phyloP scores from a whole-genome alignment of 257 asterid genomes.

The Ballota nigra region DNA sequence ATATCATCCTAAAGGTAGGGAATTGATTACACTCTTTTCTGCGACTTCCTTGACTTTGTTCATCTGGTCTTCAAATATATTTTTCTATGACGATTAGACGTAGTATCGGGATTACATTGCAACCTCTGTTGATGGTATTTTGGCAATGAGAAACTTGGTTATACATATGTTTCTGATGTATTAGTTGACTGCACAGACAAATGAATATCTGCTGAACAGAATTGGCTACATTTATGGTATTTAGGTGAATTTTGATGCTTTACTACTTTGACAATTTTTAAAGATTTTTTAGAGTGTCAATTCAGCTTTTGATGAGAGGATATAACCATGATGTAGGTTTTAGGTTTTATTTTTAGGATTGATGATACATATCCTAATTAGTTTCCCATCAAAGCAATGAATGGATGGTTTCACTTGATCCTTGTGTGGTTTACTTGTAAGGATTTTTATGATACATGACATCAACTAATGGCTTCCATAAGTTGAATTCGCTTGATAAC shows the following conservation, averaged over 20 bases:
- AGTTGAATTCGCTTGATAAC: slow-evolving; percentile 32
- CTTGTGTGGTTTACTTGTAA: slow-evolving; percentile 22
- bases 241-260: slow-evolving; percentile 8
- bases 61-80: neutral
- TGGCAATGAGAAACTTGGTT: neutral
- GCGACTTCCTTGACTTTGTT: neutral
- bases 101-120: neutral
- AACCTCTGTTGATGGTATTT: slow-evolving; percentile 12
- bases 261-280: neutral
- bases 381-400: slow-evolving; percentile 12
- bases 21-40: neutral
- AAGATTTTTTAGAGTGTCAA: neutral
- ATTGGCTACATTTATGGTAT: slow-evolving; percentile 6
- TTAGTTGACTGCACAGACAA: neutral
- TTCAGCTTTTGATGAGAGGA: neutral
- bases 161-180: neutral
- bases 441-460: slow-evolving; percentile 23
- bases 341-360: slow-evolving; percentile 9
- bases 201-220: slow-evolving; percentile 3
- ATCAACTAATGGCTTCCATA: slow-evolving; percentile 31
- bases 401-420: slow-evolving; percentile 12
- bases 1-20: neutral
- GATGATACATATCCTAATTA: slow-evolving; percentile 17
- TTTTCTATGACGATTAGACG: neutral
- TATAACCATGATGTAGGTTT: slow-evolving; percentile 11